Evolutionary conservation across 176 grass and related monocot species (phyloP), one percentile per base, ranked within the genome.

Genomic region (Raddia distichophylla): DNA sequence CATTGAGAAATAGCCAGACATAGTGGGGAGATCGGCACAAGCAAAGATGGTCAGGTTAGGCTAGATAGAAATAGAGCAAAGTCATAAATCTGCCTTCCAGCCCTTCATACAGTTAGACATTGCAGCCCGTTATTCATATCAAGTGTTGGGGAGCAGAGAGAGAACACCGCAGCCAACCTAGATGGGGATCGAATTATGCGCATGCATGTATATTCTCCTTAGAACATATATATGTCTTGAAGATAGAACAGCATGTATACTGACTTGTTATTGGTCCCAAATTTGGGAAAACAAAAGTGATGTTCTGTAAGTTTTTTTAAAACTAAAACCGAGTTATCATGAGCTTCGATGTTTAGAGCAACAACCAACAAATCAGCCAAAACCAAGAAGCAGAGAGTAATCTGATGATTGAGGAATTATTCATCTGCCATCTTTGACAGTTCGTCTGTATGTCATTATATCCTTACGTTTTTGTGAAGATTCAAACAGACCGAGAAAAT

Each of bases 1-100:
- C 93, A 49, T 43, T 82, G 32, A 91, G 73, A 61, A 73, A 73
- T 72, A 73, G 2, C 78, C 83, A 71, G 59, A 27, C n/a, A 48
- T 86, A 82, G 19, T 22, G 37, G 2, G 15, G 58, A 18, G 64
- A 71, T 27, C 27, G 27, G 27, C 10, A 14, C 16, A 48, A 68
- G 11, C 6, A 6, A 71, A 32, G 43, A 52, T 11, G 20, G 14
- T 32, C 71, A 65, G 72, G 58, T 58, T 89, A 89, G 82, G 58
- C 18, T 81, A 89, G 87, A 77, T 77, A 77, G 72, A 71, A 65
- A 82, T 18, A 77, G 33, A 17, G 61, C 61, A 27, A n/a, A 65
- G 75, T 33, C 6, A 0, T 8, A 33, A 58, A 79, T 64, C 68
- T 66, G 17, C 50, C 48, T 62, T 72, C 1, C 32, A 64, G 20